These are phyloP conservation scores for Cynanchum wilfordii DNA, from an alignment of 257 asterid genomes.

Conservation along the genomic window DNA sequence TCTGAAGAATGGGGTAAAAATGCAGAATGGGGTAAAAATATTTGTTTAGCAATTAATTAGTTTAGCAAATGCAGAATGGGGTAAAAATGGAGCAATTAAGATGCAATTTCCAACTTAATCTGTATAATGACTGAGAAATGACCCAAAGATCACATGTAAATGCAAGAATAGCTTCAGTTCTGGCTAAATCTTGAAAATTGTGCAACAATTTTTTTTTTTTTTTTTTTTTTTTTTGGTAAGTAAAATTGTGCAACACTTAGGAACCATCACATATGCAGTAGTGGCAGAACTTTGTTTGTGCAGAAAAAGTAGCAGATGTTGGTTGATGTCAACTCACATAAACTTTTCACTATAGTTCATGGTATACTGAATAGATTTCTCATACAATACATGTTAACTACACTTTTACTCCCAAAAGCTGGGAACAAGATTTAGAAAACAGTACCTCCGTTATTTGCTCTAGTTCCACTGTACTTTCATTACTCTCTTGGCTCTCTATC, in stretches of 20 bases:
- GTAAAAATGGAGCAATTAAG: background rate
- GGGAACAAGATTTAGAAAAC: slow-evolving; percentile 14
- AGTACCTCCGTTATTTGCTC: slow-evolving; percentile 91
- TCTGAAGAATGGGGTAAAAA: background rate
- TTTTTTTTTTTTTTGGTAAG: too few relatives aligned
- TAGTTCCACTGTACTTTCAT: slow-evolving; percentile 56
- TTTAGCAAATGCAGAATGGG: too few relatives aligned
- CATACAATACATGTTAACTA: background rate
- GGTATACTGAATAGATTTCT: background rate
- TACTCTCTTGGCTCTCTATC: slow-evolving; percentile 68
- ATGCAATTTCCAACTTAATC: background rate
- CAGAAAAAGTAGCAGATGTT: background rate
- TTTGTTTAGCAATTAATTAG: too few relatives aligned
- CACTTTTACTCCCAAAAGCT: slow-evolving; percentile 8
- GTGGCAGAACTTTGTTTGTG: background rate
- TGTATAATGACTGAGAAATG: background rate
- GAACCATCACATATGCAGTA: background rate
- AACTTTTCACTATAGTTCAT: background rate
- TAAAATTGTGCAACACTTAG: background rate
- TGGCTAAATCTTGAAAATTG: background rate
- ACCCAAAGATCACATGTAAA: background rate
- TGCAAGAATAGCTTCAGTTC: background rate
- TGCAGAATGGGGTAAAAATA: background rate
- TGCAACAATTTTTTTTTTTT: too few relatives aligned
- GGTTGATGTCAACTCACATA: background rate